phyloP scores from a whole-genome alignment of 1,139 yeast species.

The Yamadazyma sp. region DNA sequence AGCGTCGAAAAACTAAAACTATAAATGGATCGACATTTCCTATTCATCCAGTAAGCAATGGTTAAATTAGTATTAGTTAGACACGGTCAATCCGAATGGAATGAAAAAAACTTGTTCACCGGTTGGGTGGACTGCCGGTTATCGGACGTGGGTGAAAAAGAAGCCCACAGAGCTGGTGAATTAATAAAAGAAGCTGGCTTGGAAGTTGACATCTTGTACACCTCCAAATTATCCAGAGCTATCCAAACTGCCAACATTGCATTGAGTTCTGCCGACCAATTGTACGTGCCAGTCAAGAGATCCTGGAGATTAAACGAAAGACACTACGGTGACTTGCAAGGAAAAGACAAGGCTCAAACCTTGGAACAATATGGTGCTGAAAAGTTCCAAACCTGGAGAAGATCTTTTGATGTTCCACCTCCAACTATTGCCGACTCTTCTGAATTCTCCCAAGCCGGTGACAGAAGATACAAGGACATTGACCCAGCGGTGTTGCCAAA shows the following conservation, averaged over 20 bases:
- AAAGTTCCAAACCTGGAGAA: constrained; percentile 96
- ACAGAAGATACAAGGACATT: constrained; percentile 77
- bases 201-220: constrained; percentile 84
- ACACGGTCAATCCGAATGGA: constrained; percentile 99
- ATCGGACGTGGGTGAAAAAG: constrained; percentile 81
- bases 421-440: constrained; percentile 80
- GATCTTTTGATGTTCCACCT: constrained; percentile 97
- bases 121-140: constrained; percentile 98
- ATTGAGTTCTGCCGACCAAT: constrained; percentile 82
- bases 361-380: constrained; percentile 86
- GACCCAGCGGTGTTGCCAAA: constrained; percentile 87
- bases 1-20: constrained; percentile 12
- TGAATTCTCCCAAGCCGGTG: constrained; percentile 82
- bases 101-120: constrained; percentile 96
- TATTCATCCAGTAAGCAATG: constrained; percentile 22
- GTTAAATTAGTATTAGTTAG: constrained; percentile 81
- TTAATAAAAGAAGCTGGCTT: constrained; percentile 84
- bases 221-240: constrained; percentile 92
- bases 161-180: constrained; percentile 93
- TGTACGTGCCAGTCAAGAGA: constrained; percentile 91
- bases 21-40: constrained; percentile 2
- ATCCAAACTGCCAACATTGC: constrained; percentile 98
- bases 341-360: constrained; percentile 96
- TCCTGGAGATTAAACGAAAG: constrained; percentile 98
- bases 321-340: constrained; percentile 98